phyloP scores from a whole-genome alignment of 139 green algal species.

The Micromonas commoda region DNA sequence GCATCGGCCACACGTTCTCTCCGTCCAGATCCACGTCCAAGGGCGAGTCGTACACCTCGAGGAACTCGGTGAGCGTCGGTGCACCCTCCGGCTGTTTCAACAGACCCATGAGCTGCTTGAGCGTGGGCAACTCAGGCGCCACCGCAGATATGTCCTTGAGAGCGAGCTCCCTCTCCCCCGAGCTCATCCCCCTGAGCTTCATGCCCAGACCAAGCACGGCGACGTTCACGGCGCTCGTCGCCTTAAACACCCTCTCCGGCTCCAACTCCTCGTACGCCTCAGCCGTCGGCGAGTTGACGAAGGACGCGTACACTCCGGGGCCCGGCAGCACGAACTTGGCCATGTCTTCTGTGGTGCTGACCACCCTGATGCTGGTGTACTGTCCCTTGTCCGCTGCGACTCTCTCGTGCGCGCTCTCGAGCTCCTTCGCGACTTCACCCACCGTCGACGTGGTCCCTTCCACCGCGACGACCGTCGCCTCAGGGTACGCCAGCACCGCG shows the following conservation, averaged over 20 bases:
- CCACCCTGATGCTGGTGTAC: too few species aligned
- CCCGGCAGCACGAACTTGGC: too few species aligned
- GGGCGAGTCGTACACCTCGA: slow-evolving; percentile 27
- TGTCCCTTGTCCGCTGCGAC: too few species aligned
- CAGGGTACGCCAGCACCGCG: too few species aligned
- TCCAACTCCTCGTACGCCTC: background rate
- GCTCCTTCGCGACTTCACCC: too few species aligned
- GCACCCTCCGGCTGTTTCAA: background rate
- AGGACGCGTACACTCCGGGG: background rate
- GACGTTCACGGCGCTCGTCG: background rate
- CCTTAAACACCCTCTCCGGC: background rate
- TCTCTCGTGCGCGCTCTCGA: too few species aligned
- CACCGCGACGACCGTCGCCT: too few species aligned
- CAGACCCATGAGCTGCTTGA: background rate
- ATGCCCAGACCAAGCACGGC: background rate
- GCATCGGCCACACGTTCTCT: slow-evolving; percentile 32
- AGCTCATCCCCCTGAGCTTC: background rate
- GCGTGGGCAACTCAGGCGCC: background rate
- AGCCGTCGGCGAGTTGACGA: background rate
- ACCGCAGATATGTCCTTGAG: background rate
- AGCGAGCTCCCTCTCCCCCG: background rate
- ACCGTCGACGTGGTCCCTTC: too few species aligned
- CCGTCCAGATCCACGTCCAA: slow-evolving; percentile 28
- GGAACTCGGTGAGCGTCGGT: slow-evolving; percentile 27
- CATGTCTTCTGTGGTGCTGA: too few species aligned